phyloP scores from a whole-genome alignment of 202 grass and related monocot genomes.

The Panicum hallii region DNA sequence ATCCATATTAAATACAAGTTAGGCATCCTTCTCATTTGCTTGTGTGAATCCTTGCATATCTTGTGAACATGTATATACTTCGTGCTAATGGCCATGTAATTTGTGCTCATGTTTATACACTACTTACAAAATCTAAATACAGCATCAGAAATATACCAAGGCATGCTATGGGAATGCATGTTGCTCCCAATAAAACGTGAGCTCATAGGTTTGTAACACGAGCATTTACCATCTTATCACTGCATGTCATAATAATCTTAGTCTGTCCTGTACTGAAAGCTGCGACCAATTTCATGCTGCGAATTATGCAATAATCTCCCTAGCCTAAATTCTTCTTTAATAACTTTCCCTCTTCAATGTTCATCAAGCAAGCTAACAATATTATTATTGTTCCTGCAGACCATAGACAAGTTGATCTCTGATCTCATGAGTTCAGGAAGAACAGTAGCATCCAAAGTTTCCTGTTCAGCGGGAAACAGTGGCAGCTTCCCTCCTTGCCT shows the following conservation, averaged over 20 bases:
- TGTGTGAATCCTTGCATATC: not conserved
- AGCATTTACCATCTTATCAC: slow-evolving; percentile 11
- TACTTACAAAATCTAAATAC: not conserved
- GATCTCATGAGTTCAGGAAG: slow-evolving; percentile 94
- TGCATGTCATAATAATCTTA: not conserved
- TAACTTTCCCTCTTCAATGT: not conserved
- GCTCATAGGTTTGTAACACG: not conserved
- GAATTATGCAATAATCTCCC: not conserved
- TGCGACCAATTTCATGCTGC: not conserved
- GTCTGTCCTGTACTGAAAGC: not conserved
- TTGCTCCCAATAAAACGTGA: slow-evolving; percentile 14
- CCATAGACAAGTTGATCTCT: slow-evolving; percentile 86
- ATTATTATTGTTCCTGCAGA: slow-evolving; percentile 47
- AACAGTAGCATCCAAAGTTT: slow-evolving; percentile 84
- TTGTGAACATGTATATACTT: not conserved
- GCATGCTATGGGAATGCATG: not conserved
- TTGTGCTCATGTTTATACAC: not conserved
- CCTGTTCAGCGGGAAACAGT: slow-evolving; percentile 97
- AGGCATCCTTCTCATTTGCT: not conserved
- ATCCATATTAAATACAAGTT: slow-evolving; percentile 12
- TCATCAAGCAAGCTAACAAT: slow-evolving; percentile 39
- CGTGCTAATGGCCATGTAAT: not conserved
- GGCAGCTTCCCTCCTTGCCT: slow-evolving; percentile 72
- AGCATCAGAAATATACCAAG: not conserved
- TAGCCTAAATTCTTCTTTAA: not conserved